These are phyloP conservation scores for Aspergillus latus DNA, from an alignment of 2,329 filamentous ascomycete genomes.

Conservation along the genomic window DNA sequence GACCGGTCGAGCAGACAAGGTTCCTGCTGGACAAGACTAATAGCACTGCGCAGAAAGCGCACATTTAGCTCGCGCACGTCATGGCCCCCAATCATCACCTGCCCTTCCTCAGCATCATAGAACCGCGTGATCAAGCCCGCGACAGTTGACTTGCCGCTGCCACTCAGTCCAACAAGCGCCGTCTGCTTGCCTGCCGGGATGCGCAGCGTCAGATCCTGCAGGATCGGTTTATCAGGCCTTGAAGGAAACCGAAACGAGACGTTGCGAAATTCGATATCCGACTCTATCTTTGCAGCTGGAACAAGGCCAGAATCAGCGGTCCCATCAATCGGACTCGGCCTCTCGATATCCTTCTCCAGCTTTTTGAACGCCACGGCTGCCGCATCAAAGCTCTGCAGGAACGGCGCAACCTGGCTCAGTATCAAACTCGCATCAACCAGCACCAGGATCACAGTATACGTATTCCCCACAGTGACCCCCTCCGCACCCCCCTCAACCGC, in stretches of 20 bases:
- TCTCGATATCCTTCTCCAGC: constrained; percentile 59
- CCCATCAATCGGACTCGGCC: constrained; percentile 48
- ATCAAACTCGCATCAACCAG: constrained; percentile 41
- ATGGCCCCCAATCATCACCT: constrained; percentile 31
- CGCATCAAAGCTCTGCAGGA: constrained; percentile 49
- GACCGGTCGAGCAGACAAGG: constrained; percentile 53
- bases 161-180: constrained; percentile 52
- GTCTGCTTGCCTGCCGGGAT: constrained; percentile 41
- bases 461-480: constrained; percentile 34
- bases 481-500: constrained; percentile 21
- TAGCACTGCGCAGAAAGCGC: constrained; percentile 35
- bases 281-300: constrained; percentile 20
- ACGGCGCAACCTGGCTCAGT: constrained; percentile 40
- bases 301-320: constrained; percentile 30
- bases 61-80: constrained; percentile 36
- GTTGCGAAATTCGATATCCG: constrained; percentile 32
- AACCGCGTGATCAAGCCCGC: constrained; percentile 39
- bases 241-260: constrained; percentile 41
- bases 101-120: constrained; percentile 37
- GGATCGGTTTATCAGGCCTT: constrained; percentile 36
- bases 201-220: constrained; percentile 33
- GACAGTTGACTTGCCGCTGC: constrained; percentile 54
- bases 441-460: constrained; percentile 41
- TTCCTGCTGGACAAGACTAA: constrained; percentile 52
- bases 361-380: constrained; percentile 57